phyloP scores from a whole-genome alignment of 768 basidiomycete species.

The Mycena rosella region DNA sequence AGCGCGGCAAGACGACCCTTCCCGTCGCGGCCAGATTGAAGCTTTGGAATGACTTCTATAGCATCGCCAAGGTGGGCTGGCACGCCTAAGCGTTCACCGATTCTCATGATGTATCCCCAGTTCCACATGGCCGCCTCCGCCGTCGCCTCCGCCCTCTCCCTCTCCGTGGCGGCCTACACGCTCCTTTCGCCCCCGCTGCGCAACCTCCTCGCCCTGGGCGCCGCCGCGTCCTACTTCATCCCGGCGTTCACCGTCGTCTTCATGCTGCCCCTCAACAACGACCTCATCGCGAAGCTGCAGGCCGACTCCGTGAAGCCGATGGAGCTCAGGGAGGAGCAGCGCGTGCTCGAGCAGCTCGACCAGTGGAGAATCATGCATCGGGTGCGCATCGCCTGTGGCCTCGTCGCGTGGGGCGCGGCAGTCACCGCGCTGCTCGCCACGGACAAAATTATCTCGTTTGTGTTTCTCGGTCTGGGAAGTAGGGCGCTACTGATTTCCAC shows the following conservation, averaged over 20 bases:
- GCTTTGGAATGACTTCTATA: conserved; percentile 8
- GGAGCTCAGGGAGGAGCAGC: not conserved
- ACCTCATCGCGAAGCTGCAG: not conserved
- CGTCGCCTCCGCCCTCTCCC: not conserved
- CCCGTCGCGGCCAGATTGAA: conserved; percentile 3
- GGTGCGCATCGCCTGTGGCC: not conserved
- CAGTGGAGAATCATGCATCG: not conserved
- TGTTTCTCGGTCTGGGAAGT: not conserved
- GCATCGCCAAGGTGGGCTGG: not conserved
- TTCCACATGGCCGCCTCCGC: conserved; percentile 6
- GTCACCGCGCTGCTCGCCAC: not conserved
- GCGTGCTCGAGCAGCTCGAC: not conserved
- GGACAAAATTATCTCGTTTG: not conserved
- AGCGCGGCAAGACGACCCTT: conserved; percentile 6
- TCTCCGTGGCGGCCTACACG: conserved; percentile 8
- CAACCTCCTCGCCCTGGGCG: conserved; percentile 15
- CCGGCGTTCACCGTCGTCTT: not conserved
- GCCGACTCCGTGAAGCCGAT: not conserved
- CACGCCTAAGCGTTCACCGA: not conserved
- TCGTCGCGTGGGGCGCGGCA: not conserved
- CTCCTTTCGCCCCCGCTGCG: not conserved
- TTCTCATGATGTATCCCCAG: not conserved
- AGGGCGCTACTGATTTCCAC: not conserved
- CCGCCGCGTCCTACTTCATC: not conserved
- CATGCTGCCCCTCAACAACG: not conserved